Base-by-base conservation (phyloP, 1,284 basidiomycete species). In the Puccinia brachypodii region DNA sequence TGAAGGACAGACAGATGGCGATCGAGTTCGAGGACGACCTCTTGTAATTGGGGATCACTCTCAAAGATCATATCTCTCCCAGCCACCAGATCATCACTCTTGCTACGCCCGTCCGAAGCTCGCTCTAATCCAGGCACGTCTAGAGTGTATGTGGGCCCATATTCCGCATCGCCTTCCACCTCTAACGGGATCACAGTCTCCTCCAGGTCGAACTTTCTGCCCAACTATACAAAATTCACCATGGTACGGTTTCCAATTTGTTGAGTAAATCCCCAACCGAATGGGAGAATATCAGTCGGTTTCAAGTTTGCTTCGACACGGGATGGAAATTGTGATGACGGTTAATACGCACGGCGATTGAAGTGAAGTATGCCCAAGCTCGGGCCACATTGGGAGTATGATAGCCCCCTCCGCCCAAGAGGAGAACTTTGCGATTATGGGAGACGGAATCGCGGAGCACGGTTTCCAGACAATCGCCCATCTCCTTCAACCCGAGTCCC, bases 331-430 rank as follows among this genome's bases (percentile, higher is more conserved):
- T 0, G 31, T 38, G 60, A 76, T 25, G 13, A 25, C 44, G 56
- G 31, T 76, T 22, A 19, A 60, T 44, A 87, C 91, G 84, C 83
- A 94, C 92, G 36, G 91, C 89, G 1, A 92, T 87, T 0, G 92
- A 91, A 0, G 94, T 96, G 22, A 95, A 87, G 84, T 91, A 91
- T 0, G 93, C 89, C 93, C 94, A 96, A 0, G 92, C 92, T 25
- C 94, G 89, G 0, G 94, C 94, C 0, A 91, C 91, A 84, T 96
- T 96, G 0, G 92, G 88, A 16, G 90, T 90, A 84, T 92, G 89
- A 85, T 96, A 96, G 0, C 95, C 95, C 7, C 94, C 94, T 82
- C 74, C 84, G 9, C 64, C 82, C 50, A 78, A 42, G 50, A 84
- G 14, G 73, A 84, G 69, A 92, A 86, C 42, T 90, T 84, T 89